Percentiles rank a stretch among this genome's conserved stretches.
Evolutionary conservation across 2,329 filamentous ascomycete genomes (phyloP).

Genomic region (Aspergillus novofumigatus): DNA sequence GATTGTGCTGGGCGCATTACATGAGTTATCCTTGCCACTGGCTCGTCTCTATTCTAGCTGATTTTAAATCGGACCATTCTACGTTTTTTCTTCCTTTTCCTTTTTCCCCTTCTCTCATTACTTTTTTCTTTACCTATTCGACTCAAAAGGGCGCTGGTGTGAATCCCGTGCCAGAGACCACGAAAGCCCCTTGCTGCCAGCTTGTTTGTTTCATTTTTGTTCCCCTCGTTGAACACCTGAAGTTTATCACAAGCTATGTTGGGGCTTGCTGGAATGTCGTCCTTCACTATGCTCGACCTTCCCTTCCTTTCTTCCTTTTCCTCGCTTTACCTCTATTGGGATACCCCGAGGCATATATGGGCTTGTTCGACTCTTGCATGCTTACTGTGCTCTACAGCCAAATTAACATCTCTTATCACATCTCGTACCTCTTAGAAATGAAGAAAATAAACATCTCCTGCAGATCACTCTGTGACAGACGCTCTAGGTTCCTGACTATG

Average conservation of each 20-base stretch:
- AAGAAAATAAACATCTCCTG: neutral
- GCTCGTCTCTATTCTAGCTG: constrained; percentile 10
- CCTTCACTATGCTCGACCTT: neutral
- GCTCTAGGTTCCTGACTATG: neutral
- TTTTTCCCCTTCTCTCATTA: constrained; percentile 1
- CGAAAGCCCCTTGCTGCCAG: neutral
- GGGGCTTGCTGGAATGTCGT: neutral
- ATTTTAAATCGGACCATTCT: constrained; percentile 11
- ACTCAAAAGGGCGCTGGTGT: neutral
- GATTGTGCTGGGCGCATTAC: constrained; percentile 21
- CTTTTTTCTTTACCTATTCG: neutral
- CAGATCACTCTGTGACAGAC: neutral
- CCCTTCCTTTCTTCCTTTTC: neutral
- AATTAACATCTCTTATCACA: neutral
- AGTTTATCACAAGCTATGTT: neutral
- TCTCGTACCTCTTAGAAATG: neutral
- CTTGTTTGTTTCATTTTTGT: neutral
- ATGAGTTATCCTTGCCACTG: constrained; percentile 1
- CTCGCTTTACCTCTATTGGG: constrained; percentile 11
- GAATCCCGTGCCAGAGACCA: neutral
- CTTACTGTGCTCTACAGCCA: constrained; percentile 1
- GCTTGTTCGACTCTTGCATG: constrained; percentile 2
- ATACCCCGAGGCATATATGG: constrained; percentile 27
- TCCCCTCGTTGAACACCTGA: neutral
- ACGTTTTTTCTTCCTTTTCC: constrained; percentile 2